phyloP scores from a whole-genome alignment of 2,329 filamentous ascomycete species.

The Ilyonectria mors-panacis region DNA sequence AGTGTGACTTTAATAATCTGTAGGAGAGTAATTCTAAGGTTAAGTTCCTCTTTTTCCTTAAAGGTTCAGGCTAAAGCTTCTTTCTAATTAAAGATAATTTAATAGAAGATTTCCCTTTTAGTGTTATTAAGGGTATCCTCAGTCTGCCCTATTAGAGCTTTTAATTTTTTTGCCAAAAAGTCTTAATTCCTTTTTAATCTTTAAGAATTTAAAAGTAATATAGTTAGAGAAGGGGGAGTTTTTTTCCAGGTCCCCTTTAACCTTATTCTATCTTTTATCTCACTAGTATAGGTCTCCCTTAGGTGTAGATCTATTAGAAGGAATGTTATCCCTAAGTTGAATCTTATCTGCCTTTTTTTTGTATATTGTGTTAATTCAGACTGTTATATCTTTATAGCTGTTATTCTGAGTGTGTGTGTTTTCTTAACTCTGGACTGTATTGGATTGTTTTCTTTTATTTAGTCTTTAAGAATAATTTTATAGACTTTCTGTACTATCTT shows the following conservation, averaged over 20 bases:
- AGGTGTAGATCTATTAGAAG: not conserved
- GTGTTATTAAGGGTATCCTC: not conserved
- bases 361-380: not conserved
- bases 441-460: not conserved
- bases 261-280: not conserved
- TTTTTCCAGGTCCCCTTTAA: not conserved
- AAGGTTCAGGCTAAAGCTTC: not conserved
- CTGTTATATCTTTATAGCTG: not conserved
- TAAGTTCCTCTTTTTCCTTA: not conserved
- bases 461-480: not conserved
- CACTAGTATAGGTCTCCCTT: not conserved
- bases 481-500: not conserved
- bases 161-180: not conserved
- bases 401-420: not conserved
- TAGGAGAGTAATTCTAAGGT: not conserved
- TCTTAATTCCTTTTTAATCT: not conserved
- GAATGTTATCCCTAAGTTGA: not conserved
- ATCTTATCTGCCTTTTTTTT: not conserved
- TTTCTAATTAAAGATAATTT: not conserved
- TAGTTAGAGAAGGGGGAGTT: not conserved
- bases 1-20: not conserved
- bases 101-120: not conserved
- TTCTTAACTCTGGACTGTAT: too few species aligned
- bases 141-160: not conserved
- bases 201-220: not conserved